Percentiles rank a stretch among this genome's conserved stretches.
Evolutionary conservation across 1,284 basidiomycete genomes (phyloP).

Genomic region (Laetiporus sulphureus): DNA sequence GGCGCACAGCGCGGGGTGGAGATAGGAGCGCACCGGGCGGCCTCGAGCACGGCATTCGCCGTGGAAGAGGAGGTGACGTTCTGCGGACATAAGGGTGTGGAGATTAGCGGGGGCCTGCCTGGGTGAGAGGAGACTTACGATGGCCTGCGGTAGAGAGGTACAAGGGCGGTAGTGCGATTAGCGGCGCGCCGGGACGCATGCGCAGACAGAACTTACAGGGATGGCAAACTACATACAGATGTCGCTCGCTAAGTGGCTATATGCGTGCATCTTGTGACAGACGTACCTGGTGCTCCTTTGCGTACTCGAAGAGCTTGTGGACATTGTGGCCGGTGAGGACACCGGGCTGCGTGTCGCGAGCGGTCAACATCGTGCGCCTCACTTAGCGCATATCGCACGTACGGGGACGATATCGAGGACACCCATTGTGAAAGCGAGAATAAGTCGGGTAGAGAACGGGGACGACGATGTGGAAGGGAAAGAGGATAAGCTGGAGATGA

Average conservation of each 20-base stretch:
- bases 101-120: slow-evolving; percentile 11
- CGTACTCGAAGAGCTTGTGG: slow-evolving; percentile 85
- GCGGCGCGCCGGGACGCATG: neutral
- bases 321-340: slow-evolving; percentile 86
- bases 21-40: slow-evolving; percentile 55
- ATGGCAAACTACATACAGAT: slow-evolving; percentile 62
- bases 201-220: slow-evolving; percentile 61
- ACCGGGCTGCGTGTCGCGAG: slow-evolving; percentile 52
- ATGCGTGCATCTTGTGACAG: too few species aligned
- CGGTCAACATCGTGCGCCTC: too few species aligned
- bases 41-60: slow-evolving; percentile 84
- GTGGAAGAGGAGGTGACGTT: slow-evolving; percentile 87
- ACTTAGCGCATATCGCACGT: too few species aligned
- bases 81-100: slow-evolving; percentile 26
- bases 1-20: slow-evolving; percentile 1
- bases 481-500: too few species aligned
- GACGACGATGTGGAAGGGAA: too few species aligned
- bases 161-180: slow-evolving; percentile 4
- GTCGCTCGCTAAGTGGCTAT: too few species aligned
- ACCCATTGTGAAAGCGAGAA: too few species aligned
- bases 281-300: slow-evolving; percentile 73
- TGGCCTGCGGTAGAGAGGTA: too few species aligned
- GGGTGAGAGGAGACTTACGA: slow-evolving; percentile 43
- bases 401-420: slow-evolving; percentile 69
- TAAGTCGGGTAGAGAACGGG: too few species aligned